Conservation (phyloP, 225 moss, liverwort and hornwort genomes). For the Marchantia polymorpha region DNA sequence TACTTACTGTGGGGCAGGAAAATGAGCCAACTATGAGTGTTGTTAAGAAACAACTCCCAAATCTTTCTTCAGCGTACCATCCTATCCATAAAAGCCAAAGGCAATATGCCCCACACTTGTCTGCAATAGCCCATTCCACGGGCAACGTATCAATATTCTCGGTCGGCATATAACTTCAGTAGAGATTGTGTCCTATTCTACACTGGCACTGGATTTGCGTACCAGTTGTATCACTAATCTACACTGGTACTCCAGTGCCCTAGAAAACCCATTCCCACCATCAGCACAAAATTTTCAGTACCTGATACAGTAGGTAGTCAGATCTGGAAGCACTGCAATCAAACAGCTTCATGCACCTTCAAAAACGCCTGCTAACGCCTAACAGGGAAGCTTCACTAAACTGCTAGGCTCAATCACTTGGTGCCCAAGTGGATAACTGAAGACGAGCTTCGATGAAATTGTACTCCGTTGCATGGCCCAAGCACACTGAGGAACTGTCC, state of each 20-base stretch:
- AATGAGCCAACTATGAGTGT: neutral
- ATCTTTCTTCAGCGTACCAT: conserved; percentile 13
- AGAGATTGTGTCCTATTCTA: conserved; percentile 1
- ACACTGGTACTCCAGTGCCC: neutral
- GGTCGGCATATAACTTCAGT: neutral
- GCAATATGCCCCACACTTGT: conserved; percentile 22
- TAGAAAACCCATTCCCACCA: neutral
- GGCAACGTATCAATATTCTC: neutral
- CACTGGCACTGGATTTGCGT: conserved; percentile 14
- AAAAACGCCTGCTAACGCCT: neutral
- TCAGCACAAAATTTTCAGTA: conserved; percentile 5
- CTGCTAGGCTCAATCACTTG: neutral
- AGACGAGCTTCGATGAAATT: neutral
- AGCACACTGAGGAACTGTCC: neutral
- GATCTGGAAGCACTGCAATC: conserved; percentile 4
- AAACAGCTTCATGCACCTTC: neutral
- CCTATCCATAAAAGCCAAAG: conserved; percentile 2
- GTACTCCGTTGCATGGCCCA: conserved; percentile 4
- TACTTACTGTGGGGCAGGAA: conserved; percentile 5
- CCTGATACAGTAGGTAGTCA: neutral
- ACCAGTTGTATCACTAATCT: conserved; percentile 2
- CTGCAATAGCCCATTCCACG: conserved; percentile 4
- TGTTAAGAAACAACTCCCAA: neutral
- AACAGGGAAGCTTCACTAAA: conserved; percentile 4
- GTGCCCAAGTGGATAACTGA: neutral